Base-by-base conservation (phyloP, 768 basidiomycete genomes). In the Boletellus ananiceps region DNA sequence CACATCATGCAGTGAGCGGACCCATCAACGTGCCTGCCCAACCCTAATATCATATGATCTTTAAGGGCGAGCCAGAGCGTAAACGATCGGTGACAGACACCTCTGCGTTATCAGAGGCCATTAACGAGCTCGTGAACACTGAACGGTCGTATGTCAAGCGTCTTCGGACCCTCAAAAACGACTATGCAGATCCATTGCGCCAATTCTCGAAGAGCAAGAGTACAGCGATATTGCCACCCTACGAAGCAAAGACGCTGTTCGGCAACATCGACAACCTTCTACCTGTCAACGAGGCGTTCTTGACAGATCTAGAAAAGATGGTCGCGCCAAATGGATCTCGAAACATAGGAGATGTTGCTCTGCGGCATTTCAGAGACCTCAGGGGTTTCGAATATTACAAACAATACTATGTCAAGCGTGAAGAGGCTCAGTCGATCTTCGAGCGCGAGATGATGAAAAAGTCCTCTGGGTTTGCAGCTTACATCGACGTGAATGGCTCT, bases 181-280 rank as follows among this genome's bases (percentile, higher is more conserved):
- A 90, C 59, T 98, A 96, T 62, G 95, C 94, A 31, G 86, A 92
- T 64, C 96, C 93, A 8, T 73, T 99, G 23, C 82, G 93, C 33
- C 79, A 79, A 38, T 99, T 94, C 64, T 82, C 95, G 18, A 79
- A 81, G 47, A 84, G 78, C 65, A 88, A 89, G 63, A 84, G 86
- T 51, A 93, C 89, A 0, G 83, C 88, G 32, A 90, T 99, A 58
- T 79, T 99, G 39, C 86, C 88, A 1, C 69, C 82, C 18, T 97
- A 95, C 65, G 89, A 97, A 65, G 94, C 94, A 31, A 93, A 89
- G 56, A 89, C 82, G 1, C 76, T 99, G 19, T 98, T 99, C 58
- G 91, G 90, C 47, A 98, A 99, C 69, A 79, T 97, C 44, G 94
- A 97, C 66, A 84, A 81, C 44, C 77, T 99, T 18, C 68, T 97